phyloP scores from a whole-genome alignment of 1,284 basidiomycete genomes.

The Leccinum subatratum region DNA sequence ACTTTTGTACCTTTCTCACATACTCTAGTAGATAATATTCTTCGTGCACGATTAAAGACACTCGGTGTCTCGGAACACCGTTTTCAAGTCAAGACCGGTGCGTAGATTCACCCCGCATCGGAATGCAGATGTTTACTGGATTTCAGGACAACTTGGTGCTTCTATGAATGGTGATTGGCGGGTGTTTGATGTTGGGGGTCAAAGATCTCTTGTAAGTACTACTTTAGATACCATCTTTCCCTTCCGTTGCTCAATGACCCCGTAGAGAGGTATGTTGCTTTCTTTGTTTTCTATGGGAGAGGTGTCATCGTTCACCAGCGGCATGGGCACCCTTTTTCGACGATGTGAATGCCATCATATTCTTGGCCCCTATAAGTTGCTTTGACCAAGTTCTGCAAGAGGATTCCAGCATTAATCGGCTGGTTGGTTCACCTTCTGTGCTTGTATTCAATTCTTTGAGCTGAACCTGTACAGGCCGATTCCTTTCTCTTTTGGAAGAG shows the following conservation, averaged over 20 bases:
- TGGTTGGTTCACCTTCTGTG: slow-evolving; percentile 36
- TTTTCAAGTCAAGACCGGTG: slow-evolving; percentile 35
- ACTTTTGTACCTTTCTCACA: slow-evolving; percentile 3
- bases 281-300: not conserved
- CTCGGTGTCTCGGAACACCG: slow-evolving; percentile 40
- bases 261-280: slow-evolving; percentile 26
- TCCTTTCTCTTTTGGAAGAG: slow-evolving; percentile 61
- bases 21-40: slow-evolving; percentile 29
- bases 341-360: slow-evolving; percentile 61
- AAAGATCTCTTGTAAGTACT: slow-evolving; percentile 33
- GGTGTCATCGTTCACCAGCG: slow-evolving; percentile 19
- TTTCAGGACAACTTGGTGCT: slow-evolving; percentile 28
- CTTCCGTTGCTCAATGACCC: not conserved
- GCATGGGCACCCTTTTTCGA: slow-evolving; percentile 44
- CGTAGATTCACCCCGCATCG: slow-evolving; percentile 5
- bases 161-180: slow-evolving; percentile 35
- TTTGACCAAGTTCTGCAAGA: slow-evolving; percentile 63
- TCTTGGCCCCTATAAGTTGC: slow-evolving; percentile 56
- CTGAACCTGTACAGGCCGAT: slow-evolving; percentile 36
- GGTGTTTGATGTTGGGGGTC: slow-evolving; percentile 37
- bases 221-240: not conserved
- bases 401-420: slow-evolving; percentile 55
- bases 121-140: slow-evolving; percentile 6
- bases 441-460: not conserved
- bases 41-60: slow-evolving; percentile 37